Conservation (phyloP, 768 basidiomycete species). For the Russula vinacea region DNA sequence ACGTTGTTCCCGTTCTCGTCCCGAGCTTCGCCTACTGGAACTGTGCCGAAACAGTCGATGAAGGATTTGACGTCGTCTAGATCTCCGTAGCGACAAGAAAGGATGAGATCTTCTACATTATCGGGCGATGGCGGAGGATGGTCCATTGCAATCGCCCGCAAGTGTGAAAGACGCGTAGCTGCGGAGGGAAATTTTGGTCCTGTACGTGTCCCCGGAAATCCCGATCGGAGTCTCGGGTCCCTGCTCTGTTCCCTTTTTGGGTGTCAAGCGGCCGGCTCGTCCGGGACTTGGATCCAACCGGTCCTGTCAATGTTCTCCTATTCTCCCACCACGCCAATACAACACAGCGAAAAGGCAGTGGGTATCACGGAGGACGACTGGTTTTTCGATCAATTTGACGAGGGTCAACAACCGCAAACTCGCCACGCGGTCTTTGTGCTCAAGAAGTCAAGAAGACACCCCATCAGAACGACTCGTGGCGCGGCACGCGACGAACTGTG, state of each 20-base stretch:
- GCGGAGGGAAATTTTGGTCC: background rate
- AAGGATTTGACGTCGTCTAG: conserved; percentile 72
- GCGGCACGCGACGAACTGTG: background rate
- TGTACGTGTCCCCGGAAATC: background rate
- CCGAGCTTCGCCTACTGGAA: conserved; percentile 46
- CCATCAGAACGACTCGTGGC: background rate
- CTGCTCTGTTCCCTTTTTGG: background rate
- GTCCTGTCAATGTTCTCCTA: no score
- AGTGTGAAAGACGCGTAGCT: background rate
- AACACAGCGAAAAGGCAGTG: no score
- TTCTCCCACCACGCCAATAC: background rate
- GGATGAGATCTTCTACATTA: conserved; percentile 68
- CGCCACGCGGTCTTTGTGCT: background rate
- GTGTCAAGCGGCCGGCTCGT: background rate
- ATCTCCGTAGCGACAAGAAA: conserved; percentile 87
- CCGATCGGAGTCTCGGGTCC: background rate
- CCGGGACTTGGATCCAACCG: background rate
- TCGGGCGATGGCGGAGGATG: conserved; percentile 37
- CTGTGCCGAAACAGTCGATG: conserved; percentile 53
- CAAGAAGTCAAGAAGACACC: background rate
- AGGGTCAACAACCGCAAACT: background rate
- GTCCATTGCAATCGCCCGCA: conserved; percentile 3
- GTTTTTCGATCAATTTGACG: background rate
- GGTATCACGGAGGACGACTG: background rate
- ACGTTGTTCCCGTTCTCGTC: conserved; percentile 79